Evolutionary conservation across 352 stramenopile genomes (phyloP).

Genomic region (Pythium guiyangense): DNA sequence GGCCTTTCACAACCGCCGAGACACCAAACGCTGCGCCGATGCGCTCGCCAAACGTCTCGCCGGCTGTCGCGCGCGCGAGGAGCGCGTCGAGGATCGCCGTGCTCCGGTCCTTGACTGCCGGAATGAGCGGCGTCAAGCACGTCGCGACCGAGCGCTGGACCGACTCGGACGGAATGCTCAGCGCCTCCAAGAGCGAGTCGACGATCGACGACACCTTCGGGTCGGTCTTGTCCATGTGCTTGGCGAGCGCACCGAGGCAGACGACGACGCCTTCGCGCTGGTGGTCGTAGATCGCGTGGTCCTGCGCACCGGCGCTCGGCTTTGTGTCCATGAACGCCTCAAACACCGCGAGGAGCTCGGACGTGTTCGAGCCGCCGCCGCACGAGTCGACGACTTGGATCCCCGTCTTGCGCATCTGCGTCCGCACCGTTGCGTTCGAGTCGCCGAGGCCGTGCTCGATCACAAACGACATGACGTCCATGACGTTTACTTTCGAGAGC

Average conservation of each 20-base stretch:
- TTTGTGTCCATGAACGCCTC: conserved; percentile 70
- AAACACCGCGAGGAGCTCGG: conserved; percentile 63
- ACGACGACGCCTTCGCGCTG: conserved; percentile 90
- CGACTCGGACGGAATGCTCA: conserved; percentile 90
- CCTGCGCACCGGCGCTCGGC: conserved; percentile 38
- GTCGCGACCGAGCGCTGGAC: conserved; percentile 91
- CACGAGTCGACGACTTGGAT: conserved; percentile 74
- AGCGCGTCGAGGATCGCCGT: conserved; percentile 71
- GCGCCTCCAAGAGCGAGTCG: conserved; percentile 79
- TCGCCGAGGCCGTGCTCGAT: conserved; percentile 76
- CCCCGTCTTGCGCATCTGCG: conserved; percentile 83
- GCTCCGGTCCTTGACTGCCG: conserved; percentile 72
- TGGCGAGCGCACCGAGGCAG: conserved; percentile 85
- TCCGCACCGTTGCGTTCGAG: conserved; percentile 60
- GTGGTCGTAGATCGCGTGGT: conserved; percentile 72
- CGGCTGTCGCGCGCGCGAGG: conserved; percentile 59
- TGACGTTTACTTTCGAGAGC: conserved; percentile 56
- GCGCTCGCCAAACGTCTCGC: conserved; percentile 84
- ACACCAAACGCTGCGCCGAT: conserved; percentile 97
- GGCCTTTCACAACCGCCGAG: conserved; percentile 98
- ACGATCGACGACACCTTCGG: conserved; percentile 88
- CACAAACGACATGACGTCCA: conserved; percentile 72
- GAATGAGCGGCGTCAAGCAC: conserved; percentile 88
- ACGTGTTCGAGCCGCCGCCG: conserved; percentile 60
- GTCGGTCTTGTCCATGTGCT: conserved; percentile 87